Evolutionary conservation across 2,329 filamentous ascomycete species (phyloP).

Genomic region (Hypoxylon sp.): DNA sequence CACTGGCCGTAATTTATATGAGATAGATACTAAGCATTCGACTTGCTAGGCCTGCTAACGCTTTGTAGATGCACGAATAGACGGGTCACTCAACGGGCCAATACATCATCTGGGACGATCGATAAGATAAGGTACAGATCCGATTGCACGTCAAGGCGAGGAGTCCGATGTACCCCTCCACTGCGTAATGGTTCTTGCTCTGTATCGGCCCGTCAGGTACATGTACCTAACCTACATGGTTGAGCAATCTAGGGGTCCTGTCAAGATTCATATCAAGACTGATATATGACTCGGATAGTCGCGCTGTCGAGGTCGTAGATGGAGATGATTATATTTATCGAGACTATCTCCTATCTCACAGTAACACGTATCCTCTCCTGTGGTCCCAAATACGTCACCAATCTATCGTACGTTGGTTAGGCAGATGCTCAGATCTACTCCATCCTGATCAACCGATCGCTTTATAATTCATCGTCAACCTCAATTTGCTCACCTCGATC

Average conservation of each 20-base stretch:
- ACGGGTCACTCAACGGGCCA: no score
- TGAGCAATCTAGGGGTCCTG: no score
- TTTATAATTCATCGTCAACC: background rate
- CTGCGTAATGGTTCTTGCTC: background rate
- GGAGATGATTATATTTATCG: background rate
- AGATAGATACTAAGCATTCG: no score
- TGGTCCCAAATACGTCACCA: no score
- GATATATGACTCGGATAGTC: background rate
- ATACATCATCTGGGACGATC: slow-evolving; percentile 4
- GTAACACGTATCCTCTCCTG: no score
- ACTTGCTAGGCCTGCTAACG: no score
- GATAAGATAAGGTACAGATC: slow-evolving; percentile 22
- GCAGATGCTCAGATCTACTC: background rate
- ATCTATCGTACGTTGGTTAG: background rate
- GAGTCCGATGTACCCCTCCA: background rate
- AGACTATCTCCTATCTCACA: background rate
- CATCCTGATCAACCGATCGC: background rate
- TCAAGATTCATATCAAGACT: background rate
- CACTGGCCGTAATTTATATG: slow-evolving; percentile 5
- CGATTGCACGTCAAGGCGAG: background rate
- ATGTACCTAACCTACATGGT: background rate
- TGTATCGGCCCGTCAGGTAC: background rate
- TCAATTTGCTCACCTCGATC: no score
- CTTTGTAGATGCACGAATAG: no score
- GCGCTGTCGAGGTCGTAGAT: no score